Conservation (phyloP, 257 asterid species). For the Voacanga thouarsii region DNA sequence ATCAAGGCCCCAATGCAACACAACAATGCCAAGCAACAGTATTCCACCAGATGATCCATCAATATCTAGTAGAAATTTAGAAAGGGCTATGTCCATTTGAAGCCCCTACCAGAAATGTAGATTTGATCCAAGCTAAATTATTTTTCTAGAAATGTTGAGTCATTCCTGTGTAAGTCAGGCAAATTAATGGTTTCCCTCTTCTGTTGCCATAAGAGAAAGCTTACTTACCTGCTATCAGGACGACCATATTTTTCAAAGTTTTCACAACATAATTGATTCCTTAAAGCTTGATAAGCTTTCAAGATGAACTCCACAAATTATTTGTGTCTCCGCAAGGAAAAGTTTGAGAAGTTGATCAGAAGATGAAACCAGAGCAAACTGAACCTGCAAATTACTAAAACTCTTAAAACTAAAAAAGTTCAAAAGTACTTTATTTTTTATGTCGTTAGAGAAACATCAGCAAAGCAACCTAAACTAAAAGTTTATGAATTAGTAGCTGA, state of each 20-base stretch:
- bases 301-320: slow-evolving; percentile 81
- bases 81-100: slow-evolving; percentile 97
- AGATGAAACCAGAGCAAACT: slow-evolving; percentile 10
- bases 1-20: too few relatives aligned
- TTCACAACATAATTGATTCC: slow-evolving; percentile 90
- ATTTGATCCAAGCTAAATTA: slow-evolving; percentile 9
- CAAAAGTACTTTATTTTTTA: too few relatives aligned
- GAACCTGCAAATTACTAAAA: too few relatives aligned
- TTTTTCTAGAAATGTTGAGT: background rate
- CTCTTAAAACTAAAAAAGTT: too few relatives aligned
- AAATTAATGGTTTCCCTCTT: background rate
- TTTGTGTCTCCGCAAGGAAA: slow-evolving; percentile 60
- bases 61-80: slow-evolving; percentile 79
- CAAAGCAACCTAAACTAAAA: too few relatives aligned
- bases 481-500: background rate
- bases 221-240: slow-evolving; percentile 99
- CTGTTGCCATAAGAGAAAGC: slow-evolving; percentile 2
- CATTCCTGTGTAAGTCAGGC: background rate
- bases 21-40: slow-evolving; percentile 87
- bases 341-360: slow-evolving; percentile 23
- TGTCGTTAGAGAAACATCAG: too few relatives aligned
- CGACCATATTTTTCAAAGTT: slow-evolving; percentile 99
- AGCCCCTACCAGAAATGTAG: slow-evolving; percentile 55
- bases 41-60: slow-evolving; percentile 95
- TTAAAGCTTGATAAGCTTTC: slow-evolving; percentile 96